phyloP scores from a whole-genome alignment of 1,284 basidiomycete genomes.

The Heterobasidion occidentale region DNA sequence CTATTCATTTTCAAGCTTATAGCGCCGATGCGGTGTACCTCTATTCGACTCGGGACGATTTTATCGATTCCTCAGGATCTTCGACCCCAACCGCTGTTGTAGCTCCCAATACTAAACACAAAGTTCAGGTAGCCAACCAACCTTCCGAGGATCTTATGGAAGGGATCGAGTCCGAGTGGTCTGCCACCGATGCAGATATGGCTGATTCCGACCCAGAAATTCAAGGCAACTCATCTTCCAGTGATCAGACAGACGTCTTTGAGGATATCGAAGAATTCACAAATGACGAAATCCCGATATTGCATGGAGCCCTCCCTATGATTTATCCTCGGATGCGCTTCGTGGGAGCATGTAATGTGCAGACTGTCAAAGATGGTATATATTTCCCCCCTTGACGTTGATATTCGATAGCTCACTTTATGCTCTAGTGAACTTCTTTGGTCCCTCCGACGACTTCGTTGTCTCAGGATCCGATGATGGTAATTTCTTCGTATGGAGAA shows the following conservation, averaged over 20 bases:
- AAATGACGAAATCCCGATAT: conserved; percentile 16
- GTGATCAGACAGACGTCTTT: conserved; percentile 18
- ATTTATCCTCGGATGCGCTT: conserved; percentile 66
- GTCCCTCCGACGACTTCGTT: conserved; percentile 71
- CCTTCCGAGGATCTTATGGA: neutral
- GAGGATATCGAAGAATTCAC: conserved; percentile 15
- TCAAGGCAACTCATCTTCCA: conserved; percentile 18
- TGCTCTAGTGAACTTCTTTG: conserved; percentile 73
- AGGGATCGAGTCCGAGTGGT: neutral
- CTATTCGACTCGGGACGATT: conserved; percentile 76
- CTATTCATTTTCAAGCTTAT: conserved; percentile 44
- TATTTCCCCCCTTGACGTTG: neutral
- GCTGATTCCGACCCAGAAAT: conserved; percentile 22
- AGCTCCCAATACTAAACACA: neutral
- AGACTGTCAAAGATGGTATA: conserved; percentile 86
- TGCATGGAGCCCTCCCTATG: conserved; percentile 40
- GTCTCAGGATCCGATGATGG: conserved; percentile 90
- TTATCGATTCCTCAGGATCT: conserved; percentile 14
- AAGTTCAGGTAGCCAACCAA: neutral
- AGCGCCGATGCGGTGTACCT: conserved; percentile 73
- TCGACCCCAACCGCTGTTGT: neutral
- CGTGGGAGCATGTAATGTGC: conserved; percentile 72
- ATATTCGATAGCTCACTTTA: neutral
- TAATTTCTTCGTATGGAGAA: conserved; percentile 81
- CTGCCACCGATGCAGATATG: conserved; percentile 5